phyloP scores from a whole-genome alignment of 2,329 filamentous ascomycete species.

The Ascochyta viciae-villosae region DNA sequence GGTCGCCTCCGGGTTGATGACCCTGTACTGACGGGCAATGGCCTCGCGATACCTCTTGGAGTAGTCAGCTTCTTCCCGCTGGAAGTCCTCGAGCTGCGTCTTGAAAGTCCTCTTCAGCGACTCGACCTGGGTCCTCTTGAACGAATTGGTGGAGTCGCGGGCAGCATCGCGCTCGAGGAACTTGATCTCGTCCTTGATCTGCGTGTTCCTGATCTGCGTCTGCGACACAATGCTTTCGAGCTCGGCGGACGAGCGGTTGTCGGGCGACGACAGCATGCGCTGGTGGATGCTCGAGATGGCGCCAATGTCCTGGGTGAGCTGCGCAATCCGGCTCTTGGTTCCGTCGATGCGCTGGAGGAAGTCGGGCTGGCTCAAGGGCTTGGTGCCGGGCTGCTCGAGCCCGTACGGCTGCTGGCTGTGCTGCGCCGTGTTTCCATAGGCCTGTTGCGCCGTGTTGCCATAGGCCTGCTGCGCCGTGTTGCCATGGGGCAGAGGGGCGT shows the following conservation, averaged over 20 bases:
- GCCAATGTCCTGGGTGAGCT: constrained; percentile 70
- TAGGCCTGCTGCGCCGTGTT: constrained; percentile 28
- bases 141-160: constrained; percentile 67
- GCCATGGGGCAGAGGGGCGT: constrained; percentile 21
- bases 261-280: constrained; percentile 71
- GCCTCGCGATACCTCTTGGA: constrained; percentile 76
- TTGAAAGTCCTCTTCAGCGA: constrained; percentile 76
- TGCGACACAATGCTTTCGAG: constrained; percentile 73
- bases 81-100: constrained; percentile 73
- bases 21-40: constrained; percentile 80
- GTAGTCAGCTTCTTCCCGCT: constrained; percentile 75
- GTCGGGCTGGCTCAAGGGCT: constrained; percentile 66
- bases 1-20: constrained; percentile 81
- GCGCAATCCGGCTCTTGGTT: constrained; percentile 71
- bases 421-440: background rate
- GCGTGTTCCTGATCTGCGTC: constrained; percentile 75
- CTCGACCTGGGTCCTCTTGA: constrained; percentile 74
- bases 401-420: constrained; percentile 8
- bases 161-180: constrained; percentile 73
- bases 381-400: constrained; percentile 62
- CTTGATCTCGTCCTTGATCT: constrained; percentile 81
- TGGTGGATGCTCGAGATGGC: constrained; percentile 74
- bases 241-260: constrained; percentile 59
- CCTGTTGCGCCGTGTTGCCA: constrained; percentile 55
- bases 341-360: constrained; percentile 72